Base-by-base conservation (phyloP, 2,329 filamentous ascomycete species). In the Aspergillus sp. region DNA sequence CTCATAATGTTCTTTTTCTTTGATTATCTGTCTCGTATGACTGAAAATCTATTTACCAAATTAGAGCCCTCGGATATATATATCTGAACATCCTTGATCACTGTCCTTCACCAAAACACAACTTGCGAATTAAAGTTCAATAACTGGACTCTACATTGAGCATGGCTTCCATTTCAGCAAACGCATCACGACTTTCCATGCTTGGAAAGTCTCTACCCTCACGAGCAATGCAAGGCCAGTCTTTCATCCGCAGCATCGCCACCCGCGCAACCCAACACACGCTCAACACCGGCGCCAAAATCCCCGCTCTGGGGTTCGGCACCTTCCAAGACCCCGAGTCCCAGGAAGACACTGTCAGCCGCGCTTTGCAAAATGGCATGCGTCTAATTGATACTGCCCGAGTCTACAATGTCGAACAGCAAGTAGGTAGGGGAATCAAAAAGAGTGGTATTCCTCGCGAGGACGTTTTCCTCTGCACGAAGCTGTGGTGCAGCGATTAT, bases 401-500 rank as follows among this genome's bases (percentile, higher is more conserved):
- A 37, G 56, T 67, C 34, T 66, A 60, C 43, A 31, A 54, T 37
- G 68, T 72, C 44, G 85, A 82, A 51, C 78, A 82, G 59, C 71
- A 72, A 41, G 79, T 82, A 0, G 82, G 79, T 4, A 65, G 72
- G 47, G 82, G 78, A 34, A 78, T 85, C 56, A 74, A 72, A 53
- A 75, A 81, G 47, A 78, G 77, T 11, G 72, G 82, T 40, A 73
- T 85, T n/a, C 79, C 79, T 48, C 72, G 79, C 3, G 33, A 47
- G 19, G 40, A 49, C 0, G 51, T 52, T 19, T 54, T 54, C 38
- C 38, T 83, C 50, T 76, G 74, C 6, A 78, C 77, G 3, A 83
- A 82, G 59, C 63, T 82, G 28, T 81, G 77, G 77, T 81, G 80
- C 65, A 79, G 77, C 56, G 70, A 57, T 51, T 76, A 79, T 59